These are phyloP conservation scores for Coemansia aciculifera DNA, from an alignment of 192 early-diverging fungal species.

Conservation along the genomic window DNA sequence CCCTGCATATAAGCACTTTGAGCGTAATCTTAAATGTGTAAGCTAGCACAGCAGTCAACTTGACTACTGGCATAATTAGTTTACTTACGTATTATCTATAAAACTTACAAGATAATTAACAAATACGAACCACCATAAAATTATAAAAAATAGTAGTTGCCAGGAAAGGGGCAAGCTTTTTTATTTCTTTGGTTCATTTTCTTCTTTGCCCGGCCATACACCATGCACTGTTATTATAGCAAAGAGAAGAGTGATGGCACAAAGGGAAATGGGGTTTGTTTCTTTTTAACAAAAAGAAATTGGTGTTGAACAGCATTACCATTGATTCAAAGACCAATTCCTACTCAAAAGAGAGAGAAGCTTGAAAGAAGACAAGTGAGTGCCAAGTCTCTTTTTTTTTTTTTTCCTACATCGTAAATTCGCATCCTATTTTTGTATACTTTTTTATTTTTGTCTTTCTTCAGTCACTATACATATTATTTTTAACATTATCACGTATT, in stretches of 20 bases:
- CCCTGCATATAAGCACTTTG: not conserved
- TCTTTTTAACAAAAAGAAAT: not conserved
- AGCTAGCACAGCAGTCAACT: not conserved
- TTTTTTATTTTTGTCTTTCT: conserved; percentile 1
- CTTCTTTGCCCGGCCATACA: not conserved
- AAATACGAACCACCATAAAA: not conserved
- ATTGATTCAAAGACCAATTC: not conserved
- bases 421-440: not conserved
- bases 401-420: not conserved
- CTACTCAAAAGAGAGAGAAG: not conserved
- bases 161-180: not conserved
- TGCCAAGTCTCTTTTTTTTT: not conserved
- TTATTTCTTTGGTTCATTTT: not conserved
- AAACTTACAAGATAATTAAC: not conserved
- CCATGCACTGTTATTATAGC: not conserved
- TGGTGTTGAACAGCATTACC: not conserved
- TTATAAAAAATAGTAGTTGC: not conserved
- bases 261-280: not conserved
- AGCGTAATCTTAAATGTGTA: not conserved
- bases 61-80: not conserved
- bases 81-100: no score
- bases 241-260: not conserved
- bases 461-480: not conserved
- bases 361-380: not conserved
- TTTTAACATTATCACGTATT: conserved; percentile 4